Evolutionary conservation across 2,329 filamentous ascomycete genomes (phyloP).

Genomic region (Fusarium sp.): DNA sequence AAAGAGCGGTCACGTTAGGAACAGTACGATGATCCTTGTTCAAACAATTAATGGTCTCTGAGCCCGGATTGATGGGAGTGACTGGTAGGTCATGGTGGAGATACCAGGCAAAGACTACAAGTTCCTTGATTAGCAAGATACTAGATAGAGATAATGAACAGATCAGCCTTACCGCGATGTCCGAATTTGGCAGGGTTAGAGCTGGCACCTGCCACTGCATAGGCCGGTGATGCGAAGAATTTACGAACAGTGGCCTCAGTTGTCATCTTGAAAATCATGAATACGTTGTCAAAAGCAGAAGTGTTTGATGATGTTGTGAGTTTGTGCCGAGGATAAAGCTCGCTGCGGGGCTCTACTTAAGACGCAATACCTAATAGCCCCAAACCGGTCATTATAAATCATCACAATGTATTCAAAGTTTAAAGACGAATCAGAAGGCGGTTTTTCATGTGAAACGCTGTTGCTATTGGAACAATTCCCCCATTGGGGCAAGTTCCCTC

Average conservation of each 20-base stretch:
- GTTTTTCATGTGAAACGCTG: neutral
- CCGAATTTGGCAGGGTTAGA: constrained; percentile 88
- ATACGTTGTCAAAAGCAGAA: neutral
- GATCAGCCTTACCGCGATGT: constrained; percentile 75
- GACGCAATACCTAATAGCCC: constrained; percentile 24
- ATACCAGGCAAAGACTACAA: constrained; percentile 90
- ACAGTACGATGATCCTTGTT: constrained; percentile 72
- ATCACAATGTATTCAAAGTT: neutral
- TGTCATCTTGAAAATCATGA: constrained; percentile 56
- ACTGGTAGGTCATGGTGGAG: constrained; percentile 79
- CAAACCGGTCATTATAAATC: neutral
- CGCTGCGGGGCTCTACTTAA: constrained; percentile 40
- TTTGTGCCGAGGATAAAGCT: constrained; percentile 27
- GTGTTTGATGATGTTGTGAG: constrained; percentile 6
- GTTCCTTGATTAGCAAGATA: constrained; percentile 1
- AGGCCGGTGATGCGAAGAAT: constrained; percentile 84
- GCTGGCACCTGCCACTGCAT: constrained; percentile 91
- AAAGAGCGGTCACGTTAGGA: constrained; percentile 73
- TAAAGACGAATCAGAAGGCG: neutral
- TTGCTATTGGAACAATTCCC: constrained; percentile 34
- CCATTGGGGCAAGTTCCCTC: constrained; percentile 43
- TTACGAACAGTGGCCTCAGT: constrained; percentile 79
- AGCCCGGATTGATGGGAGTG: constrained; percentile 84
- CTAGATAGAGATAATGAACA: neutral
- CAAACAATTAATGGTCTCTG: constrained; percentile 71